Base-by-base conservation (phyloP, 495 filamentous ascomycete genomes). In the Evansstolkia leycettana region DNA sequence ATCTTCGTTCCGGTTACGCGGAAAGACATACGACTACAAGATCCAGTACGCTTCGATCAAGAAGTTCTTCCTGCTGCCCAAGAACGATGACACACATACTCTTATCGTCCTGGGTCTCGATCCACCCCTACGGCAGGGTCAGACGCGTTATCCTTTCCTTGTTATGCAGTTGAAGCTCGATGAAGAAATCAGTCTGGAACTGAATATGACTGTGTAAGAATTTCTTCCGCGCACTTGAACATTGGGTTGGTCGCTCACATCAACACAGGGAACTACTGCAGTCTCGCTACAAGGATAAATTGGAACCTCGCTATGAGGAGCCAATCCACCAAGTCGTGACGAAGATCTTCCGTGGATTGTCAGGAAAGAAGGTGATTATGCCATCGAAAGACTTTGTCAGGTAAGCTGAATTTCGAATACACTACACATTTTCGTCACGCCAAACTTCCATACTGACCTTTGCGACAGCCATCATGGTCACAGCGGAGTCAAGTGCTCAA, bases 1-100 rank as follows among this genome's bases (percentile, higher is more conserved):
- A 54, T 76, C 77, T 1, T 96, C 92, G 4, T 96, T 99, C 74
- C 81, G 92, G 38, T 75, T 99, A 38, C 89, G 92, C 33, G 92
- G 92, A 33, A 96, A 96, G 62, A 99, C 92, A 19, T 99, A 99
- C 70, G 92, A 96, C 67, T 99, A 99, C 75, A 99, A 99, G 70
- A 94, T 99, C 42, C 85, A 94, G 62, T 99, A 94, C 54, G 82
- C 94, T 23, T 71, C 76, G 23, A 84, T 95, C 65, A 99, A 99
- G 67, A 96, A 96, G 59, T 96, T 96, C 58, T 92, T 99, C 75
- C 68, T 94, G 36, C 76, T 99, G 5, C 92, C 92, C 4, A 99
- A 96, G 64, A 88, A 90, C 7, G 92, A 99, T 58, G 92, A 99
- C 31, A 64, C 89, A 15, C 92, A 99, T 52, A 84, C 76, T 32